These are phyloP conservation scores for Schizothecium vesticola DNA, from an alignment of 495 filamentous ascomycete species.

Conservation along the genomic window DNA sequence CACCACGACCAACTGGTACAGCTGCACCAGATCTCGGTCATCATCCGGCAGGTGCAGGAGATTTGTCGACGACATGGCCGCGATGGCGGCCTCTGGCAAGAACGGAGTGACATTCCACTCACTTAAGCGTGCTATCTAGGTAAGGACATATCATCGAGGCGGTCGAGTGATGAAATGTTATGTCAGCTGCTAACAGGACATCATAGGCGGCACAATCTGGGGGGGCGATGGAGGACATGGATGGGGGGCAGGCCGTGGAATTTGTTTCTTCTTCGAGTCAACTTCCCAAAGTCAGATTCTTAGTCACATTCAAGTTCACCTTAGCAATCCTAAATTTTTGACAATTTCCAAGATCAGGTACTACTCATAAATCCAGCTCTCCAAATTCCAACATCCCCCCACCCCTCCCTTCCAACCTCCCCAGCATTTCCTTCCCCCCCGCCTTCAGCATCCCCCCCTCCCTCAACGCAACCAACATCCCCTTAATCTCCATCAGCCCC, in stretches of 20 bases:
- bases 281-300: no score
- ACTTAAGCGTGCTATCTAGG: constrained; percentile 8
- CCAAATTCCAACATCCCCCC: no score
- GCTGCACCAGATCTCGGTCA: constrained; percentile 2
- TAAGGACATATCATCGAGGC: constrained; percentile 8
- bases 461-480: not conserved
- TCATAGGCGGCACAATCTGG: constrained; percentile 7
- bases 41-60: constrained; percentile 3
- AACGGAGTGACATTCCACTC: constrained; percentile 4
- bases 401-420: not conserved
- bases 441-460: not conserved
- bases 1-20: constrained; percentile 7
- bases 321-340: no score
- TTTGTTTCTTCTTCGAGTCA: no score
- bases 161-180: constrained; percentile 6
- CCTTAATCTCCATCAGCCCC: no score
- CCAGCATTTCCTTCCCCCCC: not conserved
- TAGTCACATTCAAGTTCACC: no score
- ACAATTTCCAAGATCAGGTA: no score
- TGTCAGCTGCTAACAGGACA: constrained; percentile 11
- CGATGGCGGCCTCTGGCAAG: constrained; percentile 7
- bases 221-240: constrained; percentile 9
- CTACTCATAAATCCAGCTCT: no score
- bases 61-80: constrained; percentile 5
- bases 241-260: no score